A percentile compares a stretch with the other conserved stretches of the same genome.
Conservation (phyloP, 306 rosid species). For the Fagus crenata region DNA sequence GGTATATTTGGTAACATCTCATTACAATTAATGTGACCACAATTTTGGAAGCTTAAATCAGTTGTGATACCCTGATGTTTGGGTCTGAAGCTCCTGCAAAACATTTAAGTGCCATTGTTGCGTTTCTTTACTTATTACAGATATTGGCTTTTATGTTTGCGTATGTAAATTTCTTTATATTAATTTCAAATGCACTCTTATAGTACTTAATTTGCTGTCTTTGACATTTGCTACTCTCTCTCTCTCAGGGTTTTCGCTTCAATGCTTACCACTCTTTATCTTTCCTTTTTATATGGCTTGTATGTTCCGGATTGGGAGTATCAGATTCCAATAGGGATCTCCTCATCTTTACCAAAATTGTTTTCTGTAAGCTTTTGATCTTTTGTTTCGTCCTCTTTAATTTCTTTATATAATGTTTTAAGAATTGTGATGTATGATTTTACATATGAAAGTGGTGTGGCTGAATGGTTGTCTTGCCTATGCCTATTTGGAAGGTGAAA, state of each 20-base stretch:
- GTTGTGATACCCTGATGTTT: not conserved
- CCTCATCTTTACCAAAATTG: slow-evolving; percentile 43
- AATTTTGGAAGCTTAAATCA: not conserved
- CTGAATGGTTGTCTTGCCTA: slow-evolving; percentile 7
- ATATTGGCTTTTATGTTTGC: not conserved
- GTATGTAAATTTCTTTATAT: too few species aligned
- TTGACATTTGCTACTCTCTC: slow-evolving; percentile 1
- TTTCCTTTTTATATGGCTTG: slow-evolving; percentile 60
- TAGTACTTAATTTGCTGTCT: not conserved
- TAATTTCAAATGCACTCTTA: not conserved
- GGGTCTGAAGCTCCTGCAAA: not conserved
- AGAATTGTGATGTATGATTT: not conserved
- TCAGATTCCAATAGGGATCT: slow-evolving; percentile 50
- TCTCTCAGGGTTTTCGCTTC: slow-evolving; percentile 57
- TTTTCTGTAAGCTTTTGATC: slow-evolving; percentile 60
- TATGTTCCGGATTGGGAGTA: slow-evolving; percentile 94
- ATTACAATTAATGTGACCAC: not conserved
- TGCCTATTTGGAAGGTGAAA: slow-evolving; percentile 56
- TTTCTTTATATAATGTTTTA: not conserved
- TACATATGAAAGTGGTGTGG: slow-evolving; percentile 16
- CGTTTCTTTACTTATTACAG: not conserved
- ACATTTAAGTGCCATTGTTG: not conserved
- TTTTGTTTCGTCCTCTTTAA: slow-evolving; percentile 1
- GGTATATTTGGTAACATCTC: too few species aligned
- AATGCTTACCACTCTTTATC: slow-evolving; percentile 56